Percentiles rank a stretch among this genome's conserved stretches.
phyloP scores from a whole-genome alignment of 164 flowering plant genomes.

The Vitis labrusca region DNA sequence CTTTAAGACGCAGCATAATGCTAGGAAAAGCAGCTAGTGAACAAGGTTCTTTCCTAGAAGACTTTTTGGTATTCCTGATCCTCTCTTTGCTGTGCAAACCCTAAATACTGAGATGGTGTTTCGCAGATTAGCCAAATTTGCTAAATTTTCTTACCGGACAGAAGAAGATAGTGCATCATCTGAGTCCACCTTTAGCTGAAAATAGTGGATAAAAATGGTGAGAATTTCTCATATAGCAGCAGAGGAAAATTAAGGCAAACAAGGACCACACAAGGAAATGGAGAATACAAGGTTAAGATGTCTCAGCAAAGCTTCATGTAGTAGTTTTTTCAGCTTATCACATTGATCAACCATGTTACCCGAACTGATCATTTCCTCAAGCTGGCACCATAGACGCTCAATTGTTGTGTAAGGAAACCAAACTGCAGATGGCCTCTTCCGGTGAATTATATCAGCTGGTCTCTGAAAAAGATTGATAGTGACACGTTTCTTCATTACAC shows the following conservation, averaged over 20 bases:
- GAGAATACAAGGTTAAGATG: slow-evolving; percentile 71
- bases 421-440: slow-evolving; percentile 75
- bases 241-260: background rate
- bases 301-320: slow-evolving; percentile 60
- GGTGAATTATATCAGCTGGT: slow-evolving; percentile 60
- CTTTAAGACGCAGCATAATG: background rate
- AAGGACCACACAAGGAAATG: background rate
- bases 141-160: background rate
- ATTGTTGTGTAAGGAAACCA: slow-evolving; percentile 90
- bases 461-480: slow-evolving; percentile 44
- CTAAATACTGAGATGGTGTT: background rate
- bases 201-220: slow-evolving; percentile 3
- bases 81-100: background rate
- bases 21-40: background rate
- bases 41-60: background rate
- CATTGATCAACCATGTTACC: slow-evolving; percentile 79
- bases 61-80: background rate
- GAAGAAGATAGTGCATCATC: slow-evolving; percentile 55
- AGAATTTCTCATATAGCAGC: background rate
- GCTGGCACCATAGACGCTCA: slow-evolving; percentile 72
- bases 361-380: slow-evolving; percentile 51
- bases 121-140: background rate
- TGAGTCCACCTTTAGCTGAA: slow-evolving; percentile 70
- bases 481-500: background rate
- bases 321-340: slow-evolving; percentile 58